Base-by-base conservation (phyloP, 2,329 filamentous ascomycete species). In the Aspergillus tamarii region DNA sequence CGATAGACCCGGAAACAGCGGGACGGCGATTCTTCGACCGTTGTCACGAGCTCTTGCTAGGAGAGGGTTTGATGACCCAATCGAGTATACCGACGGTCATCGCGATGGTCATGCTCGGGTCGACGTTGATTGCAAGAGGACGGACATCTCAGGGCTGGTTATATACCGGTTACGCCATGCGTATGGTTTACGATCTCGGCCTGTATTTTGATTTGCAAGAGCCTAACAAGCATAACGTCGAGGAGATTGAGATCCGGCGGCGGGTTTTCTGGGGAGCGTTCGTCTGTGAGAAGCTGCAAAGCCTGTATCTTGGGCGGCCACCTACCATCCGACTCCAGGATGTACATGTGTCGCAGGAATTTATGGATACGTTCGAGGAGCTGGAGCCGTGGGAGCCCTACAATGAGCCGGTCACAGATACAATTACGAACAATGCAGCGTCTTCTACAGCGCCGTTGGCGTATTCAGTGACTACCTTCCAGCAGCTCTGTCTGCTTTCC, bases 261-360 rank as follows among this genome's bases (percentile, higher is more conserved):
- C 70, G 76, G 9, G 71, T 79, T 0, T 77, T 78, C 54, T 77
- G 74, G 76, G 73, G 74, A 1, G 73, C 74, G 1, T 78, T 45
- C 21, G 43, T 45, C 4, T n/a, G 19, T 4, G 85, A 85, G 64
- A 87, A 86, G 21, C 30, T 59, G 21, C 61, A 59, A 34, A 34
- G 23, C 9, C 41, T 62, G 7, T 62, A 62, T 46, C 56, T 46
- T 5, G 46, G 46, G 16, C 39, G 55, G 55, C 30, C 55, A 36
- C 34, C 34, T 36, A 36, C 34, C 2, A 36, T 36, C 28, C 14
- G 48, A 39, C 34, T 59, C 8, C 48, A 46, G 21, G 55, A 54
- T 34, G 26, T 30, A 6, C 32, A 59, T 21, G 21, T 50, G 9
- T 28, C 26, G 21, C 23, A 21, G 12, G 12, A 4, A 23, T 58